Conservation (phyloP, 164 flowering plant species). For the Umbilicus rupestris region DNA sequence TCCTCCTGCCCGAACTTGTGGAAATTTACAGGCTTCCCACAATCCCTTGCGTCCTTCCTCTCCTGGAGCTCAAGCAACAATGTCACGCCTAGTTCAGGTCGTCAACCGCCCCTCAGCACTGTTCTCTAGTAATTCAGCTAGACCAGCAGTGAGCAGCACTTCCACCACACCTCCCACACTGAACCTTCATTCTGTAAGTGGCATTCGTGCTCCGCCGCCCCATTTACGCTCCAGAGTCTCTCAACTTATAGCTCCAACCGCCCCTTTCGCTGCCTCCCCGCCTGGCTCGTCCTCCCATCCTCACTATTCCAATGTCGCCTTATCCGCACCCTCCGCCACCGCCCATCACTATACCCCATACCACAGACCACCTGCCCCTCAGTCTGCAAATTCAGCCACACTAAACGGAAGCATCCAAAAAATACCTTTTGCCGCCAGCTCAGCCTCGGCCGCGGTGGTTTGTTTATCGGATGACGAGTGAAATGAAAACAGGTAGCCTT, state of each 20-base stretch:
- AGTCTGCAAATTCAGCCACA: constrained; percentile 12
- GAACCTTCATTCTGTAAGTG: constrained; percentile 25
- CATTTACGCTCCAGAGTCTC: constrained; percentile 28
- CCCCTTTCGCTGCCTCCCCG: constrained; percentile 12
- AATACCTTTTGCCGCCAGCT: not conserved
- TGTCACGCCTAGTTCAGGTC: too few relatives aligned
- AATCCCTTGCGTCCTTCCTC: not conserved
- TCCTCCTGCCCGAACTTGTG: not conserved
- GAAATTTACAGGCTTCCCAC: not conserved
- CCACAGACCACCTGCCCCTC: constrained; percentile 11
- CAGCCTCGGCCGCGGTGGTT: constrained; percentile 21
- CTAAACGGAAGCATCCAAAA: not conserved
- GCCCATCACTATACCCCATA: not conserved
- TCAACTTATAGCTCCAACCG: constrained; percentile 15
- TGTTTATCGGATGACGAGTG: constrained; percentile 50
- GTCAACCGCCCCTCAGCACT: too few relatives aligned
- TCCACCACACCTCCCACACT: constrained; percentile 18
- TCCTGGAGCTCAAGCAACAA: not conserved
- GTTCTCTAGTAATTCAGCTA: too few relatives aligned
- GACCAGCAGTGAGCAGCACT: constrained; percentile 20
- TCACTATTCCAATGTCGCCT: constrained; percentile 10
- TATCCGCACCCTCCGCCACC: constrained; percentile 11
- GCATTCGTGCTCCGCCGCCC: constrained; percentile 46
- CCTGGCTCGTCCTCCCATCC: constrained; percentile 11
- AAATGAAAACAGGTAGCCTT: too few relatives aligned